A percentile compares a stretch with the other conserved stretches of the same genome.
Evolutionary conservation across 2,329 filamentous ascomycete species (phyloP).

Genomic region (Aspergillus brunneoviolaceus): DNA sequence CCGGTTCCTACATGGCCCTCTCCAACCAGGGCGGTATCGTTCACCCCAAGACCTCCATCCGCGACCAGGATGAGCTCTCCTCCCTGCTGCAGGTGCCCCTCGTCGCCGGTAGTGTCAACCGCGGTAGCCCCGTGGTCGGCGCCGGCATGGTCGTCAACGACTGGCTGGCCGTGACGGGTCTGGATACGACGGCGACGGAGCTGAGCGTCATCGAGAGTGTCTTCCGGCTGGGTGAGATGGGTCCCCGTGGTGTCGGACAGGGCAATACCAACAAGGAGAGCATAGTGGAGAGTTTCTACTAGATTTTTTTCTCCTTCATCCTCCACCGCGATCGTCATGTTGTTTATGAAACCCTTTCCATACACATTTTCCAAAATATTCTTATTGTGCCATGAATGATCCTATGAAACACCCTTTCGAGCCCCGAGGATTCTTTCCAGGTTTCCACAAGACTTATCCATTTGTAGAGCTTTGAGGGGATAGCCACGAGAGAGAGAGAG

Average conservation of each 20-base stretch:
- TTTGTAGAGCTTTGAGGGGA: no score
- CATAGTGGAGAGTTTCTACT: slow-evolving; percentile 99
- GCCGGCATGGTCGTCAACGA: slow-evolving; percentile 97
- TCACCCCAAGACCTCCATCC: slow-evolving; percentile 93
- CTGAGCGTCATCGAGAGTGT: slow-evolving; percentile 94
- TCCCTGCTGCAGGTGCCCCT: slow-evolving; percentile 92
- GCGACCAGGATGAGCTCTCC: slow-evolving; percentile 96
- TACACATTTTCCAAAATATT: not conserved
- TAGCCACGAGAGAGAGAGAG: no score
- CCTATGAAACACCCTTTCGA: not conserved
- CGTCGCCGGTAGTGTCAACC: slow-evolving; percentile 90
- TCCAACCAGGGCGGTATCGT: slow-evolving; percentile 96
- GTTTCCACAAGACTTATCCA: no score
- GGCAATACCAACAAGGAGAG: slow-evolving; percentile 76
- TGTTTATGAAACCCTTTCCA: not conserved
- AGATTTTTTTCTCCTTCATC: slow-evolving; percentile 31
- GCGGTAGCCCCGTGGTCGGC: slow-evolving; percentile 90
- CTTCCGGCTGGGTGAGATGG: slow-evolving; percentile 87
- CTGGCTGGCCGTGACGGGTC: slow-evolving; percentile 90
- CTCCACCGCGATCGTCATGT: slow-evolving; percentile 10
- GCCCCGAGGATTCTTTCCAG: not conserved
- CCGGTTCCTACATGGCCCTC: slow-evolving; percentile 93
- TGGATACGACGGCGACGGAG: slow-evolving; percentile 96
- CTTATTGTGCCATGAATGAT: not conserved
- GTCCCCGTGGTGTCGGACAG: slow-evolving; percentile 60